A percentile compares a stretch with the other conserved stretches of the same genome.
phyloP scores from a whole-genome alignment of 306 rosid genomes.

The Dalbergia cochinchinensis region DNA sequence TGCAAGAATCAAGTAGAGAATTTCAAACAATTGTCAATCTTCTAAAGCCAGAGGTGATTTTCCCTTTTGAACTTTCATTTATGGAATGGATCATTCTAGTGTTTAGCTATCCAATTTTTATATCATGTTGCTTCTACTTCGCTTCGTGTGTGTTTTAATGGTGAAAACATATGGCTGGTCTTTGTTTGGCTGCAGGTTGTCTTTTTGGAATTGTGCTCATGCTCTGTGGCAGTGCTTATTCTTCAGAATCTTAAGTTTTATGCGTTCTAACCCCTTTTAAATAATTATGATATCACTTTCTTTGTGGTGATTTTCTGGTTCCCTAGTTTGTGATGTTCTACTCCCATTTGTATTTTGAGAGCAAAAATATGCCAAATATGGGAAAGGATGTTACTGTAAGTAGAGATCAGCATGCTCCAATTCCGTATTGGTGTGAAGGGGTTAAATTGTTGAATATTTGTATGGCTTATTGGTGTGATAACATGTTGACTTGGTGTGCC shows the following conservation, averaged over 20 bases:
- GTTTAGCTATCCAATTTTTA: slow-evolving; percentile 49
- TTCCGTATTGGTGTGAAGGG: slow-evolving; percentile 31
- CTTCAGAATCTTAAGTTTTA: slow-evolving; percentile 83
- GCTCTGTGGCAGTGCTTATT: slow-evolving; percentile 76
- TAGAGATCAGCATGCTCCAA: slow-evolving; percentile 5
- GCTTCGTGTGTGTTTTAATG: slow-evolving; percentile 8
- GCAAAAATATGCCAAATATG: slow-evolving; percentile 1
- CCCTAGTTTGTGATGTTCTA: background rate
- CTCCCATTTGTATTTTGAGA: background rate
- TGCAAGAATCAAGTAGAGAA: slow-evolving; percentile 87
- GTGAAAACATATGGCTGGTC: slow-evolving; percentile 30
- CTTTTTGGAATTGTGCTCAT: slow-evolving; percentile 87
- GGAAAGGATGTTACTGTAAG: background rate
- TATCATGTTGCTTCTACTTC: slow-evolving; percentile 6
- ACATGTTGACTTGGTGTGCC: too few relatives aligned
- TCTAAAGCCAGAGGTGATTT: slow-evolving; percentile 85
- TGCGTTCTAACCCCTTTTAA: slow-evolving; percentile 26
- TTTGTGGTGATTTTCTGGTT: background rate
- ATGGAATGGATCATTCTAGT: slow-evolving; percentile 34
- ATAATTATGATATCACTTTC: slow-evolving; percentile 23
- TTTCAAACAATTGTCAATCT: slow-evolving; percentile 72
- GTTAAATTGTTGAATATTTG: slow-evolving; percentile 7
- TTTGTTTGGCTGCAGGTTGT: slow-evolving; percentile 73
- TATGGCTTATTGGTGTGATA: slow-evolving; percentile 24
- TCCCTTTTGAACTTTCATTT: slow-evolving; percentile 49